Evolutionary conservation across 1,284 basidiomycete genomes (phyloP), one percentile per base, ranked within the genome.

Genomic region (Dichomitus squalens): DNA sequence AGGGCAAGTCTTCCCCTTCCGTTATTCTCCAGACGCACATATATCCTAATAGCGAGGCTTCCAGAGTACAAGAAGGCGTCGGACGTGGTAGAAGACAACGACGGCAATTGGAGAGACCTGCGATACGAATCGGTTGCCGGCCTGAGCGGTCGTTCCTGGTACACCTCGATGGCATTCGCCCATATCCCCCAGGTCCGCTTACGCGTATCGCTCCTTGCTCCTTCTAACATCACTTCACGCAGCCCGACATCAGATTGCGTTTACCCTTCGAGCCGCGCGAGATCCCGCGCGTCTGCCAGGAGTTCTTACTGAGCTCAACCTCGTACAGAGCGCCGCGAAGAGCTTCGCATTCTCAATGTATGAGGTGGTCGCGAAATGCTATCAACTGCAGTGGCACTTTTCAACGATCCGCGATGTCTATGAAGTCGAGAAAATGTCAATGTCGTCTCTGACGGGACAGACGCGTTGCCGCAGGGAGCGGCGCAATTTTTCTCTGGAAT

Each of bases 241-340:
- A 88, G 72, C 9, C 14, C 47, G 12, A 4, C 16, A 18, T 8
- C 49, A 90, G 87, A 82, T 91, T 46, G 80, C 85, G 1, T 92
- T 91, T 67, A 83, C 86, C 4, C 72, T 92, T 3, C 83, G 87
- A 49, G 88, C 88, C 6, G 81, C 87, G 11, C 83, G 86, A 69
- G 80, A 86, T 57, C 89, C 90, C 2, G 70, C 80, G 2, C 81
- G 84, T 7, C 87, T 91, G 60, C 88, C 90, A 0, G 70, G 90
- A 29, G 87, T 88, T 0, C 75, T 92, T 9, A 85, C 88, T 2
- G 88, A 89, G 3, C 76, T 92, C 27, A 81, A 84, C 53, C 78
- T 92, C 12, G 83, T 92, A 31, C 86, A 84, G 35, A 77, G 82
- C 34, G 84, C 87, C 2, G 80, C 87, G 0, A 67, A 66, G 16